Evolutionary conservation across 225 moss, liverwort and hornwort species (phyloP).

Genomic region (Polytrichum formosum): DNA sequence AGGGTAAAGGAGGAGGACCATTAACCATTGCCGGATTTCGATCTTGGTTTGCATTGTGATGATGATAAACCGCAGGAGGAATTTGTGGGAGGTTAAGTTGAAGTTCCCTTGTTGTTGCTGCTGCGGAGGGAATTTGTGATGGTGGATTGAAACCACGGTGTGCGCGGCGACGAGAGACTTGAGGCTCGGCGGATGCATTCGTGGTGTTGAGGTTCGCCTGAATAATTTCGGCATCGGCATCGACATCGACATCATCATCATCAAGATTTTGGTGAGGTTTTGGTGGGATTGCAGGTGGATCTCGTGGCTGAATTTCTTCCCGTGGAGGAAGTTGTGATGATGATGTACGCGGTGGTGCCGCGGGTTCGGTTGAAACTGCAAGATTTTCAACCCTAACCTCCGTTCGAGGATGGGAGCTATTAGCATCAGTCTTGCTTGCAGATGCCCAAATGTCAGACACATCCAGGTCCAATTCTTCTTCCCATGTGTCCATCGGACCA

Average conservation of each 20-base stretch:
- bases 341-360: neutral
- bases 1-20: conserved; percentile 9
- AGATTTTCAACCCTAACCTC: conserved; percentile 17
- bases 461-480: conserved; percentile 48
- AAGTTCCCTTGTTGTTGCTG: neutral
- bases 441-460: conserved; percentile 44
- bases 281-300: conserved; percentile 2
- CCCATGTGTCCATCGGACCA: conserved; percentile 40
- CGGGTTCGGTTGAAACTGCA: conserved; percentile 19
- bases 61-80: neutral
- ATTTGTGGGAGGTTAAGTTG: neutral
- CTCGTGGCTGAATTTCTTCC: neutral
- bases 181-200: conserved; percentile 5
- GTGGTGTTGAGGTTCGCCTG: conserved; percentile 14
- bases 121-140: neutral
- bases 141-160: neutral
- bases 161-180: neutral
- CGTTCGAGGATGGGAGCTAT: neutral
- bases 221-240: conserved; percentile 36
- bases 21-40: neutral
- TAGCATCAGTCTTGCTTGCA: conserved; percentile 18
- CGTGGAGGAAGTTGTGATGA: neutral
- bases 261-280: too few relatives aligned
- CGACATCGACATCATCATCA: conserved; percentile 20
- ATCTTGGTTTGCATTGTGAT: neutral